phyloP scores from a whole-genome alignment of 345 rosid genomes.

The Brassica napus region Da-Ae NC_063448.1:1171001-1171500 shows the following conservation, averaged over 20 bases:
- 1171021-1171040: no score
- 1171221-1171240: background rate
- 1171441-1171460: slow-evolving; percentile 34
- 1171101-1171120: background rate
- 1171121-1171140: background rate
- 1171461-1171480: background rate
- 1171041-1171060: no score
- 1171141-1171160: background rate
- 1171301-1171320: no score
- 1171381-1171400: slow-evolving; percentile 36
- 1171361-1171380: slow-evolving; percentile 28
- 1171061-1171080: background rate
- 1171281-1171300: background rate
- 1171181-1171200: background rate
- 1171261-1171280: background rate
- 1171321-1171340: background rate
- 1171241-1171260: background rate
- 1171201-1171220: background rate
- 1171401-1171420: slow-evolving; percentile 38
- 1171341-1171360: background rate
- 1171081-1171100: background rate
- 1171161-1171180: background rate
- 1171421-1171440: slow-evolving; percentile 36
- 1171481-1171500: background rate
- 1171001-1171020: no score